Evolutionary conservation across 106 monocot genomes (phyloP).

Genomic region (Apostasia shenzhenica): DNA sequence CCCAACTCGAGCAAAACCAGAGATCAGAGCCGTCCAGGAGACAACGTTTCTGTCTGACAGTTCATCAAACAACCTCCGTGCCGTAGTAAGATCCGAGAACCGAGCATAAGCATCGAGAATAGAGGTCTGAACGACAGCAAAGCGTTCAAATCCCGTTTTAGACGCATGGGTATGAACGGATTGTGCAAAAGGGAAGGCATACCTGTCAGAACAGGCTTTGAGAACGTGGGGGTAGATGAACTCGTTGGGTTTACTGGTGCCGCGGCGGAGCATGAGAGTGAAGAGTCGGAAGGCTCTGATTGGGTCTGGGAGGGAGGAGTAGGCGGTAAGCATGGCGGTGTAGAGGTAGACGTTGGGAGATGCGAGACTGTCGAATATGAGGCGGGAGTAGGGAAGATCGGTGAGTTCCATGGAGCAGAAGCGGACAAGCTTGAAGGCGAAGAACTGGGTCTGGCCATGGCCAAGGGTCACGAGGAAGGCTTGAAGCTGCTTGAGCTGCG

Average conservation of each 20-base stretch:
- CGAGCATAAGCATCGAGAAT: constrained; percentile 66
- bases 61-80: constrained; percentile 61
- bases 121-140: constrained; percentile 53
- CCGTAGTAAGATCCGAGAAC: constrained; percentile 40
- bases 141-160: constrained; percentile 43
- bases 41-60: constrained; percentile 55
- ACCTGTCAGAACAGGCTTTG: constrained; percentile 29
- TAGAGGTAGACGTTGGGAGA: constrained; percentile 79
- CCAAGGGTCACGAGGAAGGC: constrained; percentile 44
- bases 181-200: constrained; percentile 11
- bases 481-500: constrained; percentile 73
- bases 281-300: constrained; percentile 41
- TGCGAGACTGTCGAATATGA: constrained; percentile 51
- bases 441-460: constrained; percentile 59
- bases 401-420: constrained; percentile 53
- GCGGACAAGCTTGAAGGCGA: constrained; percentile 77
- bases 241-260: constrained; percentile 50
- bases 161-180: constrained; percentile 35
- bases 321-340: constrained; percentile 86
- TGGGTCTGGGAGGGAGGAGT: constrained; percentile 35
- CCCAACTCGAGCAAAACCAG: constrained; percentile 56
- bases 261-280: constrained; percentile 35
- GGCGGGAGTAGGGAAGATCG: constrained; percentile 58
- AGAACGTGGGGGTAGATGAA: constrained; percentile 77
- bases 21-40: constrained; percentile 78